Base-by-base conservation (phyloP, 2,329 filamentous ascomycete species). In the Penicillium oxalicum region DNA sequence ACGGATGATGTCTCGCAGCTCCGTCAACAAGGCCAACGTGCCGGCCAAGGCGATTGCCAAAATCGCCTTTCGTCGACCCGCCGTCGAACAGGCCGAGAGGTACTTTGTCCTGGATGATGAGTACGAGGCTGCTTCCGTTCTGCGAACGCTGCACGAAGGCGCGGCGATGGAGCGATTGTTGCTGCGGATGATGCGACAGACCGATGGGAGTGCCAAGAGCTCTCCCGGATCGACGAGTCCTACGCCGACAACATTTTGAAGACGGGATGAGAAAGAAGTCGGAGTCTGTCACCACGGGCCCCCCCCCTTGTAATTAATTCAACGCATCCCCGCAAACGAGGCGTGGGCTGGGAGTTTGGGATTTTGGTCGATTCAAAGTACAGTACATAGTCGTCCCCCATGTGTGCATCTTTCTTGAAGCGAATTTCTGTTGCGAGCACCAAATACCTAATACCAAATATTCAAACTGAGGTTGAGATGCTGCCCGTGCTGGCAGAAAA, bases 51-150 rank as follows among this genome's bases (percentile, higher is more conserved):
- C 57, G 38, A 65, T 69, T 38, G 59, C 62, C 40, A 64, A 58
- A 58, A 56, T 69, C 25, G 62, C 67, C 58, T 69, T 69, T 54
- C 63, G 63, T 39, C 52, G 49, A 27, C 56, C 61, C 25, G 51
- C 53, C 40, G 62, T 64, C 57, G 61, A 60, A 57, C 58, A 57
- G 28, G 60, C 54, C 43, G 64, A 68, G 47, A 57, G 60, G 44
- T 67, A 69, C 57, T 66, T 61, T 60, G 64, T 67, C 37, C 49
- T 67, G 42, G 61, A 64, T 28, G 57, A 57, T 46, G 62, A 66
- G 39, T 68, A 67, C 44, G 65, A 69, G 49, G 66, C 66, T 52
- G 61, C 56, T 58, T 69, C 65, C 53, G 66, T 69, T 53, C 52
- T 68, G 47, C 49, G 54, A 11, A 49, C 55, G 11, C 47, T 68